Evolutionary conservation across 768 basidiomycete species (phyloP).

Genomic region (Agaricus subrufescens): DNA sequence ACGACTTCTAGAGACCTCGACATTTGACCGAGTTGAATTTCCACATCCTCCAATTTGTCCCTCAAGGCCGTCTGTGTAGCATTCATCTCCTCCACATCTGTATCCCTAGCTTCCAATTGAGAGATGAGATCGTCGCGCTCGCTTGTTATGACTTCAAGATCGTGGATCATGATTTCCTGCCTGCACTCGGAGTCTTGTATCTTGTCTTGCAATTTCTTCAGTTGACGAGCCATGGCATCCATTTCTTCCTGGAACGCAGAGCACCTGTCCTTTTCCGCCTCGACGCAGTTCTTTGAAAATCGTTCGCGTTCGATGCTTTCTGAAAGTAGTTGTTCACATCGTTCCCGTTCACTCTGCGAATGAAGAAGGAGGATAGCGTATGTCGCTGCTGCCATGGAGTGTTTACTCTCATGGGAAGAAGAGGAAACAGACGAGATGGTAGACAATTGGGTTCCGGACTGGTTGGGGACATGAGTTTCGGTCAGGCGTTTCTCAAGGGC

Average conservation of each 20-base stretch:
- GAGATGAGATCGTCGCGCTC: constrained; percentile 32
- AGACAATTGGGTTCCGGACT: constrained; percentile 26
- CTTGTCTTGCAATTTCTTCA: constrained; percentile 17
- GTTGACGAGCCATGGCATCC: constrained; percentile 13
- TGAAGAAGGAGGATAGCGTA: neutral
- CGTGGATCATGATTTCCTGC: constrained; percentile 26
- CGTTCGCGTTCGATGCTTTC: constrained; percentile 3
- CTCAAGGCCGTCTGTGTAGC: neutral
- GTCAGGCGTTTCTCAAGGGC: constrained; percentile 47
- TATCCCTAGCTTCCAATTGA: constrained; percentile 27
- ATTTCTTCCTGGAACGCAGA: constrained; percentile 9
- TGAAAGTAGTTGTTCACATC: neutral
- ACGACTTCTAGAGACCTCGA: constrained; percentile 42
- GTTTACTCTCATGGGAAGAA: constrained; percentile 14
- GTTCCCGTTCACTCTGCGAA: constrained; percentile 1
- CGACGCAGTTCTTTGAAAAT: neutral
- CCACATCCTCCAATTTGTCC: constrained; percentile 26
- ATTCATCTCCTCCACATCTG: constrained; percentile 17
- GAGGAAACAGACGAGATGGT: constrained; percentile 14
- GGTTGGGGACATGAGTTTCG: constrained; percentile 18
- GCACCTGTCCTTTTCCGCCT: neutral
- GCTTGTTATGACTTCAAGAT: constrained; percentile 31
- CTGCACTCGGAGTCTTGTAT: constrained; percentile 26
- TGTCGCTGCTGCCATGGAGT: constrained; percentile 17
- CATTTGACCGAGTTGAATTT: constrained; percentile 30